Evolutionary conservation across 177 flowering plant species (phyloP).

Genomic region (Vitis hybrid): DNA sequence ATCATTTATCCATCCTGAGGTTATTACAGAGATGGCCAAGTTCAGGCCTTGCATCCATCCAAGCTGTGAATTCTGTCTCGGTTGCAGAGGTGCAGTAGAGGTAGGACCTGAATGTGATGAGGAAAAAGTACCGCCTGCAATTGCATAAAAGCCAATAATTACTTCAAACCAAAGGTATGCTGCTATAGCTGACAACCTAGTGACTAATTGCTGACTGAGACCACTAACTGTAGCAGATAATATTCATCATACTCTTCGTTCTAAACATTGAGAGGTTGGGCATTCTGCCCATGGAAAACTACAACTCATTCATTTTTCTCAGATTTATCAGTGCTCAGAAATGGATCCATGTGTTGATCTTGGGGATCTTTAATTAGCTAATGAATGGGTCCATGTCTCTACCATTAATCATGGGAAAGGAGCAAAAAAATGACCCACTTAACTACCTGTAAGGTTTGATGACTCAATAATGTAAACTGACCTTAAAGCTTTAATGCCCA

Average conservation of each 20-base stretch:
- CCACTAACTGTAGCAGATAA: too few species aligned
- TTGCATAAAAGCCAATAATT: constrained; percentile 1
- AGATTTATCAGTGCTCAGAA: not conserved
- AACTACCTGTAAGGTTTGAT: not conserved
- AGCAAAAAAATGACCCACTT: not conserved
- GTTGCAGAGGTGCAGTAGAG: constrained; percentile 62
- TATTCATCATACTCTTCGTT: too few species aligned
- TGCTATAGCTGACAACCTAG: too few species aligned
- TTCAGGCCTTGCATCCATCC: constrained; percentile 92
- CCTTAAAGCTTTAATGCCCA: constrained; percentile 92
- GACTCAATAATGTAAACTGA: constrained; percentile 21
- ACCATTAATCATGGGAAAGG: too few species aligned
- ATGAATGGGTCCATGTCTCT: too few species aligned
- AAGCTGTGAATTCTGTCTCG: constrained; percentile 52
- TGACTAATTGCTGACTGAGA: too few species aligned
- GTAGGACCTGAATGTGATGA: constrained; percentile 83
- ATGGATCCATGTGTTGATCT: too few species aligned
- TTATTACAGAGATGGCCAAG: constrained; percentile 85
- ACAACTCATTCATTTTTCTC: too few species aligned
- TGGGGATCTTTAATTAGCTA: too few species aligned
- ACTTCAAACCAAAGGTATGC: not conserved
- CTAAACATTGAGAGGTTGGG: too few species aligned
- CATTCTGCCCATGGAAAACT: too few species aligned
- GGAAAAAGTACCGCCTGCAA: constrained; percentile 90
- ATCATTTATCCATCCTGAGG: constrained; percentile 64